phyloP scores from a whole-genome alignment of 257 asterid genomes.

The Solanum megistacrolobum region DNA sequence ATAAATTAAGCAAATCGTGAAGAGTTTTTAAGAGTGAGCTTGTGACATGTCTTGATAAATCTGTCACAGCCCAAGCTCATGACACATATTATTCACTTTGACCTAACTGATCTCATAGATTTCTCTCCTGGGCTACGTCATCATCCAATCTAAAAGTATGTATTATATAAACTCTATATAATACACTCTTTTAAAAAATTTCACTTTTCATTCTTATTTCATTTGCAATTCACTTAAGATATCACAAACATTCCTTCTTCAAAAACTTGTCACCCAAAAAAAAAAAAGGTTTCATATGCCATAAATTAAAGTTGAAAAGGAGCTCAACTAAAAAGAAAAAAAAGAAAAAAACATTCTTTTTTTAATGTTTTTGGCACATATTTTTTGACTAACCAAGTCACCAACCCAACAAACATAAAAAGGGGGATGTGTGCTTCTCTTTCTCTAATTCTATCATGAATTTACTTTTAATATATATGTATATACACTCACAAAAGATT shows the following conservation, averaged over 20 bases:
- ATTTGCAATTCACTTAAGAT: background rate
- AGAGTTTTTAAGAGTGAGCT: background rate
- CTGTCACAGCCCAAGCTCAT: accelerated
- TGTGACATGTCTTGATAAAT: background rate
- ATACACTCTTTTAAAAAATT: background rate
- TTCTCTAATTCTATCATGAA: background rate
- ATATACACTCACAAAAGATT: no score
- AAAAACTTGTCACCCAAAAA: background rate
- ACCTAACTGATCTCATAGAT: background rate
- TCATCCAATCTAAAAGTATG: background rate
- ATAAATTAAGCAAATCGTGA: background rate
- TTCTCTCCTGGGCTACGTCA: background rate
- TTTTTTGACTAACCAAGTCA: background rate
- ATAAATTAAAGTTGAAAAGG: background rate
- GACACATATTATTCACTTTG: background rate
- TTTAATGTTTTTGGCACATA: background rate
- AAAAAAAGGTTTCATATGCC: background rate
- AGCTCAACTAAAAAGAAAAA: background rate
- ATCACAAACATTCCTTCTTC: background rate
- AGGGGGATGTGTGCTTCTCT: background rate
- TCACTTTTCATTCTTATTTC: background rate
- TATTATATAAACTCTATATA: background rate
- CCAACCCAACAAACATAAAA: background rate
- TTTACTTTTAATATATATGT: background rate
- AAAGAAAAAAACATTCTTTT: background rate